These are phyloP conservation scores for Colletotrichum tropicicola DNA, from an alignment of 2,329 filamentous ascomycete species.

Conservation along the genomic window DNA sequence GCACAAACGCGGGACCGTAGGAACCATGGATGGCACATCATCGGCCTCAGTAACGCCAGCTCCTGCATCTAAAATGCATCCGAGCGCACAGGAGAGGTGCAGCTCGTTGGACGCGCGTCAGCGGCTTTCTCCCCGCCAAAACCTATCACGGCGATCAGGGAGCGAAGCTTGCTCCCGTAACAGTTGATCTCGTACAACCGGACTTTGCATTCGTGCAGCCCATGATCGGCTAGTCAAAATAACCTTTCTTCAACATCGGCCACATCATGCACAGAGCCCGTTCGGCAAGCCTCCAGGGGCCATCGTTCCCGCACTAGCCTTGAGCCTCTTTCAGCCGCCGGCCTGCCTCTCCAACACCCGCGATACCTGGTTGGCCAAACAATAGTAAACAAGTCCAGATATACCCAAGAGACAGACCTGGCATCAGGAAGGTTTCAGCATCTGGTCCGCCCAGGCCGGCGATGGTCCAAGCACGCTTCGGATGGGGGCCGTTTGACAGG, in stretches of 20 bases:
- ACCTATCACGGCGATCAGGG: not conserved
- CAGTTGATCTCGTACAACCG: not conserved
- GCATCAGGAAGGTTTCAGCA: conserved; percentile 29
- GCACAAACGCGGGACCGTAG: not conserved
- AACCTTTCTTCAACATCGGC: not conserved
- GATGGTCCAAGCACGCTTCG: conserved; percentile 22
- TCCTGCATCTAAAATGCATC: not conserved
- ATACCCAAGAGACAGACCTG: conserved; percentile 9
- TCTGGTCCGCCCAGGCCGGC: conserved; percentile 6
- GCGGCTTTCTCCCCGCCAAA: not conserved
- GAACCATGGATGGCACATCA: not conserved
- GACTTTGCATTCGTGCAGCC: not conserved
- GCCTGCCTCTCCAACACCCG: not conserved
- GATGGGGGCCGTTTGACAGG: conserved; percentile 16
- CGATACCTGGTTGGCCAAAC: not conserved
- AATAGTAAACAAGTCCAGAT: not conserved
- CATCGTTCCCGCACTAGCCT: not conserved
- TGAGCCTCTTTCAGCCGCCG: not conserved
- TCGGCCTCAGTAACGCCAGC: not conserved
- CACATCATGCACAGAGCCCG: not conserved
- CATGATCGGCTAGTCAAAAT: not conserved
- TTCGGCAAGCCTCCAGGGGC: not conserved
- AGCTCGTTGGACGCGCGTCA: not conserved
- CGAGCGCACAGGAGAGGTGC: not conserved
- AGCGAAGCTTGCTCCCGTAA: not conserved